These are phyloP conservation scores for Corynascus novoguineensis DNA, from an alignment of 495 filamentous ascomycete species.

Conservation along the genomic window DNA sequence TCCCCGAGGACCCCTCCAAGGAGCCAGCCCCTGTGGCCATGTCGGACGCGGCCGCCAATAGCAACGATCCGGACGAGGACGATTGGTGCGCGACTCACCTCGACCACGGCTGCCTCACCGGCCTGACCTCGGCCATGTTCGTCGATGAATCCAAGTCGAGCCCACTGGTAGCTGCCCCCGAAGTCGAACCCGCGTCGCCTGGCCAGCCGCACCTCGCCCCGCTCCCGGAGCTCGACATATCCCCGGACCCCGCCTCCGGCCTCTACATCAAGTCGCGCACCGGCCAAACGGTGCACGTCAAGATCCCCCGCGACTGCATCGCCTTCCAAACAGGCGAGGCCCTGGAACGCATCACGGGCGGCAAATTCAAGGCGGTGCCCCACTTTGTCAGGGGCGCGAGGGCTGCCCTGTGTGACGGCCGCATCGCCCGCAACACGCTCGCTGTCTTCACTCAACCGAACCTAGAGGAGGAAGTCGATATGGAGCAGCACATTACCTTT, in stretches of 20 bases:
- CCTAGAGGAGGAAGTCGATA: conserved; percentile 77
- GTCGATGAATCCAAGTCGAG: conserved; percentile 67
- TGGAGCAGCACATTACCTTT: conserved; percentile 65
- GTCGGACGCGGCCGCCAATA: conserved; percentile 24
- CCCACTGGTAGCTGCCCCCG: conserved; percentile 31
- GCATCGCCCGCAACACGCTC: conserved; percentile 82
- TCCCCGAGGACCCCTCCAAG: conserved; percentile 50
- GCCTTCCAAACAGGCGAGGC: conserved; percentile 96
- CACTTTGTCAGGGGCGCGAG: conserved; percentile 83
- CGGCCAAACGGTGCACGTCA: conserved; percentile 73
- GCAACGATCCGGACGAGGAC: conserved; percentile 55
- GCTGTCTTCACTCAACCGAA: conserved; percentile 98
- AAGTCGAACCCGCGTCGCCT: conserved; percentile 21
- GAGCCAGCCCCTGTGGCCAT: conserved; percentile 14
- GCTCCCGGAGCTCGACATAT: conserved; percentile 62
- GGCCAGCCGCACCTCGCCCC: conserved; percentile 35
- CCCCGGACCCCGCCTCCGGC: conserved; percentile 78
- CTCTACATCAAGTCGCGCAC: conserved; percentile 87
- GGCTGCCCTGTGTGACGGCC: conserved; percentile 37
- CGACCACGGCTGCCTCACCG: conserved; percentile 90
- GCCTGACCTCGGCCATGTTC: conserved; percentile 93
- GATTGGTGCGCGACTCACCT: conserved; percentile 96
- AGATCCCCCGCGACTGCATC: conserved; percentile 82
- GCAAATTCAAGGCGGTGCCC: conserved; percentile 87
- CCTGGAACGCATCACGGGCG: conserved; percentile 78